Conservation (phyloP, 768 basidiomycete genomes). For the Calocera viscosa region DNA sequence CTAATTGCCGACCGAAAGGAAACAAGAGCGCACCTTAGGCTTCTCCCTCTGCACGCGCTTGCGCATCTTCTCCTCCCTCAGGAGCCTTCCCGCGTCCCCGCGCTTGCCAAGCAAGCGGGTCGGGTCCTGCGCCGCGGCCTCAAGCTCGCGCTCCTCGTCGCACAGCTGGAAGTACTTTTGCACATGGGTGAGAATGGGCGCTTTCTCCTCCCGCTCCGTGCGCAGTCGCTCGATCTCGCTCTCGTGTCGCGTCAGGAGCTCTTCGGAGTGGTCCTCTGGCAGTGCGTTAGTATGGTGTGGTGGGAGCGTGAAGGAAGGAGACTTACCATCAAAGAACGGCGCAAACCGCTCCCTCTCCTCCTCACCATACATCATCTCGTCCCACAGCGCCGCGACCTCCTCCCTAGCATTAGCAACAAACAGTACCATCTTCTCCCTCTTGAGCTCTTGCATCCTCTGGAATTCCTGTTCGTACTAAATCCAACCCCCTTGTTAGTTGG, state of each 20-base stretch:
- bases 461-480: slow-evolving; percentile 77
- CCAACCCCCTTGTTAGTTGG: too few relatives aligned
- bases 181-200: slow-evolving; percentile 58
- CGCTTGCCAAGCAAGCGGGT: slow-evolving; percentile 67
- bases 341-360: slow-evolving; percentile 71
- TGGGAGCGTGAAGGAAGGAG: background rate
- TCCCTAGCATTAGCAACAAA: slow-evolving; percentile 72
- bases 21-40: slow-evolving; percentile 48
- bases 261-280: slow-evolving; percentile 77
- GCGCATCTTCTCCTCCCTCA: slow-evolving; percentile 94
- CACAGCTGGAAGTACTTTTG: slow-evolving; percentile 86
- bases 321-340: slow-evolving; percentile 67
- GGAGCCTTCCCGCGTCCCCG: slow-evolving; percentile 62
- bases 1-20: background rate
- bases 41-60: slow-evolving; percentile 88
- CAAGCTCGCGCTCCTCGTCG: slow-evolving; percentile 78
- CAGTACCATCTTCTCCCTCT: slow-evolving; percentile 71
- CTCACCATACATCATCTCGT: slow-evolving; percentile 72
- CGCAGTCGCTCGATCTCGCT: slow-evolving; percentile 71
- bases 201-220: slow-evolving; percentile 69
- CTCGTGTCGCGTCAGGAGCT: slow-evolving; percentile 72
- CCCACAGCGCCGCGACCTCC: slow-evolving; percentile 74
- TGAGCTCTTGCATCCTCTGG: slow-evolving; percentile 78
- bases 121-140: slow-evolving; percentile 65
- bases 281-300: background rate